phyloP scores from a whole-genome alignment of 352 stramenopile species.

The Albugo laibachii region DNA sequence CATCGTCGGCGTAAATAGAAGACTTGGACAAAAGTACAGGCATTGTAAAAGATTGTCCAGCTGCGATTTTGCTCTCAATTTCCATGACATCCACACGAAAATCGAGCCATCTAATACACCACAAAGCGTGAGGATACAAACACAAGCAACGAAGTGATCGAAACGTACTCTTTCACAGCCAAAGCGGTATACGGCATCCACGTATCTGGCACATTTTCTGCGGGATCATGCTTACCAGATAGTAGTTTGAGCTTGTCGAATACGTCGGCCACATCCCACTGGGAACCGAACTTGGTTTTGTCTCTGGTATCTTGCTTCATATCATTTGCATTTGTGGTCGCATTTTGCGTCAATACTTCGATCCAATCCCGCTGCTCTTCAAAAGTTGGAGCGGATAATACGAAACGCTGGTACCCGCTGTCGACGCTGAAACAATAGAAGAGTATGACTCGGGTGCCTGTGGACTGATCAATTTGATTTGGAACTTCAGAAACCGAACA shows the following conservation, averaged over 20 bases:
- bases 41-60: constrained; percentile 58
- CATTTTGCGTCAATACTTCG: constrained; percentile 71
- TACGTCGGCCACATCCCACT: constrained; percentile 54
- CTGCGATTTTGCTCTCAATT: constrained; percentile 65
- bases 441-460: constrained; percentile 59
- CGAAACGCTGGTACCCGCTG: constrained; percentile 64
- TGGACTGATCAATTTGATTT: constrained; percentile 78
- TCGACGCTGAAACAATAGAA: constrained; percentile 78
- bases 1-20: constrained; percentile 68
- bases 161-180: constrained; percentile 73
- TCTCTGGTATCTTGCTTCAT: constrained; percentile 27
- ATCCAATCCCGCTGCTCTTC: constrained; percentile 81
- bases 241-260: constrained; percentile 58
- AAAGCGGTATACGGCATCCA: constrained; percentile 62
- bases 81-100: constrained; percentile 72
- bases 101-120: constrained; percentile 49
- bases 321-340: constrained; percentile 53
- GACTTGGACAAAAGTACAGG: constrained; percentile 74
- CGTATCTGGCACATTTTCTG: constrained; percentile 26
- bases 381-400: constrained; percentile 63
- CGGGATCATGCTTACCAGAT: constrained; percentile 49
- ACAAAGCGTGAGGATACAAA: background rate
- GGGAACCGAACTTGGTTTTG: constrained; percentile 23
- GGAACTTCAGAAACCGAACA: constrained; percentile 61
- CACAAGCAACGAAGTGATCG: background rate